Percentiles rank a stretch among this genome's conserved stretches.
Evolutionary conservation across 306 rosid species (phyloP).

Genomic region (Ammopiptanthus mongolicus): DNA sequence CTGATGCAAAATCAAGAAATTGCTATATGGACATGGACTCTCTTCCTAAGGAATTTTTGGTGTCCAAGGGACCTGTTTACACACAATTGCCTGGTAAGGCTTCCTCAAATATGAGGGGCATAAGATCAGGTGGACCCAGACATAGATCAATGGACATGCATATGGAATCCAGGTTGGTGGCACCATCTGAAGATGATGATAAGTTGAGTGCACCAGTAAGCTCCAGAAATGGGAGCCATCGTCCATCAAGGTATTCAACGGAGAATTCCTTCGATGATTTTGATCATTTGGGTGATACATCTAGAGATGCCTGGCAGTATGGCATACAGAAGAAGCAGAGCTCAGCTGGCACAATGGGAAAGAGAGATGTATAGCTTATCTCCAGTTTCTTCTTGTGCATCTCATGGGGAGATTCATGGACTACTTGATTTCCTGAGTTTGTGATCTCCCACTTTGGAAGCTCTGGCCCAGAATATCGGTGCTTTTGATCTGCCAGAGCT

Average conservation of each 20-base stretch:
- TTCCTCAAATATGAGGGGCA: conserved; percentile 59
- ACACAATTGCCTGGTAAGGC: conserved; percentile 60
- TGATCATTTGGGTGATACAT: conserved; percentile 56
- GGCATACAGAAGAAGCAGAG: conserved; percentile 74
- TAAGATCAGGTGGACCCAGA: conserved; percentile 70
- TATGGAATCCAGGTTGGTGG: conserved; percentile 65
- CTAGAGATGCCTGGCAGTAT: conserved; percentile 73
- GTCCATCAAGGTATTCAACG: conserved; percentile 39
- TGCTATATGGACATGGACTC: conserved; percentile 89
- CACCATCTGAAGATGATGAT: conserved; percentile 82
- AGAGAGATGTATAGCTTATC: conserved; percentile 57
- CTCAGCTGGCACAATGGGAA: conserved; percentile 58
- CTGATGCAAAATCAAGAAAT: conserved; percentile 75
- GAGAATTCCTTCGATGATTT: conserved; percentile 69
- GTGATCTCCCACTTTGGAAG: conserved; percentile 26
- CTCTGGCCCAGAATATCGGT: conserved; percentile 1
- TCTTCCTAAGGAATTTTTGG: conserved; percentile 81
- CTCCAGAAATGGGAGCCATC: conserved; percentile 70
- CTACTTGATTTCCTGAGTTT: conserved; percentile 5
- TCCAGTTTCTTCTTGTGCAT: conserved; percentile 32
- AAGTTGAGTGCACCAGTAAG: conserved; percentile 36
- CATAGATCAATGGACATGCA: conserved; percentile 73
- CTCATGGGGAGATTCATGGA: conserved; percentile 15
- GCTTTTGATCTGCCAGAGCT: conserved; percentile 20
- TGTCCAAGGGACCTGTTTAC: conserved; percentile 49